phyloP scores from a whole-genome alignment of 2,329 filamentous ascomycete species.

The Fusarium mundagurra region DNA sequence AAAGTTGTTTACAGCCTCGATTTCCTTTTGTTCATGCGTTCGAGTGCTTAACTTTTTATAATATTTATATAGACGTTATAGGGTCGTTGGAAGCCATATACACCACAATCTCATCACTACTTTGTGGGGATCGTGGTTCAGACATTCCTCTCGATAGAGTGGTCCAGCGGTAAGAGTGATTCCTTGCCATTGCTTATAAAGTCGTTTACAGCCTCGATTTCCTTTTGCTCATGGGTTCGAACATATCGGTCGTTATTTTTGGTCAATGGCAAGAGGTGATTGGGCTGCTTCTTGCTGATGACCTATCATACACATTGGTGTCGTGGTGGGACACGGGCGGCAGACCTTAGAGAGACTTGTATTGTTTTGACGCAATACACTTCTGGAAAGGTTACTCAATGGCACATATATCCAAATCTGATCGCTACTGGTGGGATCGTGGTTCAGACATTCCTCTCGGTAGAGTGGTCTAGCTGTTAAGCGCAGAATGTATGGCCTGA shows the following conservation, averaged over 20 bases:
- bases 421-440: not conserved
- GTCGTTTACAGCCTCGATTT: not conserved
- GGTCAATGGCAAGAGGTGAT: rapidly evolving
- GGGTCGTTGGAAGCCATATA: not conserved
- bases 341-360: not conserved
- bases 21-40: not conserved
- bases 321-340: rapidly evolving
- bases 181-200: not conserved
- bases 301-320: not conserved
- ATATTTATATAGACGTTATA: too few relatives aligned
- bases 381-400: not conserved
- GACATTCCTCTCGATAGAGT: not conserved
- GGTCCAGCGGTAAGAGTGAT: not conserved
- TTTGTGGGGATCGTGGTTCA: not conserved
- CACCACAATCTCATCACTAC: not conserved
- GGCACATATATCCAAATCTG: not conserved
- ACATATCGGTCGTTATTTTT: not conserved
- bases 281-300: not conserved
- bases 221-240: not conserved
- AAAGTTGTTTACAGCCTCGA: not conserved
- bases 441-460: not conserved
- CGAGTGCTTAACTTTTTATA: not conserved
- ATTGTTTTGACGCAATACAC: not conserved
- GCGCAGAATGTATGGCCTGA: too few relatives aligned
- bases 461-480: not conserved